Percentiles rank a stretch among this genome's conserved stretches.
These are phyloP conservation scores for Malassezia yamatoensis DNA, from an alignment of 1,284 basidiomycete species.

Conservation along the genomic window DNA sequence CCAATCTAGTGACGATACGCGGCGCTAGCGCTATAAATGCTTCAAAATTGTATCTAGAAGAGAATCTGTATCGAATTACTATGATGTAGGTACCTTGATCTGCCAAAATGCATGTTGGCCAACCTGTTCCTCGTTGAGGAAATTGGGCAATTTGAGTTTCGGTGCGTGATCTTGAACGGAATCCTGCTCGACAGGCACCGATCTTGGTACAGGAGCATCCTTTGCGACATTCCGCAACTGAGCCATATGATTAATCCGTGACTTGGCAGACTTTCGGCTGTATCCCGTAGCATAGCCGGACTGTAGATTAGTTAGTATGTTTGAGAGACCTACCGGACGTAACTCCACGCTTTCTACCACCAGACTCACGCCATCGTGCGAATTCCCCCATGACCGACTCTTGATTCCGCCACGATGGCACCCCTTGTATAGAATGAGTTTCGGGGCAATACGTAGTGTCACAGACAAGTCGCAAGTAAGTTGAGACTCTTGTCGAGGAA, in stretches of 20 bases:
- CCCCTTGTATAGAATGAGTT: conserved; percentile 52
- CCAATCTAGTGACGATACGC: too few relatives aligned
- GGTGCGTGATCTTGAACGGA: background rate
- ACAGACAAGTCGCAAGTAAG: conserved; percentile 49
- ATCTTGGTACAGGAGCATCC: background rate
- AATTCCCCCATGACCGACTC: conserved; percentile 54
- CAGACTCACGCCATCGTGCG: conserved; percentile 54
- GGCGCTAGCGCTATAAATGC: too few relatives aligned
- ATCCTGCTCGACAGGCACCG: background rate
- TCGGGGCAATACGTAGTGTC: conserved; percentile 52
- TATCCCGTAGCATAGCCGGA: conserved; percentile 25
- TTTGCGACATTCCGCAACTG: conserved; percentile 9
- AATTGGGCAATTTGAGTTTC: background rate
- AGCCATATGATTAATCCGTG: conserved; percentile 26
- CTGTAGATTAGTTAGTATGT: background rate
- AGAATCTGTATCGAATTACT: too few relatives aligned
- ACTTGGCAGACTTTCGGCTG: conserved; percentile 25
- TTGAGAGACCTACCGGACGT: conserved; percentile 45
- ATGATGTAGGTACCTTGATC: background rate
- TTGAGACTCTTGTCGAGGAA: background rate
- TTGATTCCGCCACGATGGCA: conserved; percentile 52
- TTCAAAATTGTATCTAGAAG: too few relatives aligned
- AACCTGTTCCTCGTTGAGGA: background rate
- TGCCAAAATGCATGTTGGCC: conserved; percentile 1
- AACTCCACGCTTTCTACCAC: conserved; percentile 52